Evolutionary conservation across 306 rosid species (phyloP).

Genomic region (Cicer yamashitae): DNA sequence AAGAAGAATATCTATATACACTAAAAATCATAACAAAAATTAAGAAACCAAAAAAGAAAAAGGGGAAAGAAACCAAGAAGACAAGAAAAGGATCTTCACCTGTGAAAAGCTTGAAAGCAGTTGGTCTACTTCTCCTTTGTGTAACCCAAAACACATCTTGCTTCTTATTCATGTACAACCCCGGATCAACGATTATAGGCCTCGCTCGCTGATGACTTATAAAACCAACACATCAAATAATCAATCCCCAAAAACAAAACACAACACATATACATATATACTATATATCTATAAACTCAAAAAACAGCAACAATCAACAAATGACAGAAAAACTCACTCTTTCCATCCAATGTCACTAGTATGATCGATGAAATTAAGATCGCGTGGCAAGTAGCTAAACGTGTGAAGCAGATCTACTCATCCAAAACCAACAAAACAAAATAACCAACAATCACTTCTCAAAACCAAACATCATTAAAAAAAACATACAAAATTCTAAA

Average conservation of each 20-base stretch:
- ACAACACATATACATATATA: not conserved
- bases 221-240: conserved; percentile 26
- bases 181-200: conserved; percentile 92
- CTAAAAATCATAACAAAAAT: not conserved
- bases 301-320: not conserved
- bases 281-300: no score
- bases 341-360: conserved; percentile 99
- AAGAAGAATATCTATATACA: not conserved
- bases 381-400: conserved; percentile 85
- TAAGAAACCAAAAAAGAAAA: not conserved
- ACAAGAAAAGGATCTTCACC: conserved; percentile 53
- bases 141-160: conserved; percentile 94
- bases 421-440: conserved; percentile 52
- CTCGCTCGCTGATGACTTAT: conserved; percentile 83
- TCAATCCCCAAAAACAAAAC: not conserved
- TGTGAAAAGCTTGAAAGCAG: conserved; percentile 97
- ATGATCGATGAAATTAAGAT: conserved; percentile 97
- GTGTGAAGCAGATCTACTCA: conserved; percentile 86
- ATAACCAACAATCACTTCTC: conserved; percentile 41
- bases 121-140: conserved; percentile 92
- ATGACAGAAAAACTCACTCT: conserved; percentile 63
- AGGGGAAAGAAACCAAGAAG: conserved; percentile 20
- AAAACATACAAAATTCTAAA: not conserved
- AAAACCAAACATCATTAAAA: conserved; percentile 3
- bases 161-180: conserved; percentile 87